Evolutionary conservation across 176 grass and related monocot genomes (phyloP).

Genomic region (Coix lacrymajobi): DNA sequence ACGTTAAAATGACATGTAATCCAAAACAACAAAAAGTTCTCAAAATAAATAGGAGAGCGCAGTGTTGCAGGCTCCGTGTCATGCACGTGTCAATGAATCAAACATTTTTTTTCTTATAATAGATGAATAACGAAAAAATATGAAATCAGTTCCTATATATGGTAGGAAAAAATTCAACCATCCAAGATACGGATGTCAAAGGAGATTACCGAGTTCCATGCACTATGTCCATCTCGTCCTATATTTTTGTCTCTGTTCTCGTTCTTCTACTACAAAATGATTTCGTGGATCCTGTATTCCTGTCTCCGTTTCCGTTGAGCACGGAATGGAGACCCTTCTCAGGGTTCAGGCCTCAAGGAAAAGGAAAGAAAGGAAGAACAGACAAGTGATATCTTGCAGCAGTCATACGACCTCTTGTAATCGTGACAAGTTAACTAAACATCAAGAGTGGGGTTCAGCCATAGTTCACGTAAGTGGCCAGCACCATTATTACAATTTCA

Average conservation of each 20-base stretch:
- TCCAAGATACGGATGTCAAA: constrained; percentile 2
- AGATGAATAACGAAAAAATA: no score
- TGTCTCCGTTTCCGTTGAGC: not conserved
- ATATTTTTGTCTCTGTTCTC: no score
- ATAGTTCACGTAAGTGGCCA: not conserved
- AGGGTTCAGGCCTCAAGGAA: not conserved
- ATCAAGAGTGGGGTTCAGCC: not conserved
- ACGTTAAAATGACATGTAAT: no score
- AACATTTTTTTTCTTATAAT: no score
- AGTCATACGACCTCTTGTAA: not conserved
- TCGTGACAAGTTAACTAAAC: not conserved
- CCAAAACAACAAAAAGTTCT: no score
- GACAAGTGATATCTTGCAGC: not conserved
- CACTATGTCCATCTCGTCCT: not conserved
- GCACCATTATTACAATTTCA: constrained; percentile 34
- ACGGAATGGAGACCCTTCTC: not conserved
- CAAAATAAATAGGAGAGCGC: no score
- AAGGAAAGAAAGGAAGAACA: not conserved
- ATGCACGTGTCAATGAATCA: no score
- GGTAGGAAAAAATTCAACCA: not conserved
- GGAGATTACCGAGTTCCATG: not conserved
- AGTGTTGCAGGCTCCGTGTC: no score
- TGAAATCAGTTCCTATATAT: no score
- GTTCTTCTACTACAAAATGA: not conserved
- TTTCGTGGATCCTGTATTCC: not conserved